Base-by-base conservation (phyloP, 176 grass and related monocot genomes). In the sorghum (Sorghum bicolor) region DNA sequence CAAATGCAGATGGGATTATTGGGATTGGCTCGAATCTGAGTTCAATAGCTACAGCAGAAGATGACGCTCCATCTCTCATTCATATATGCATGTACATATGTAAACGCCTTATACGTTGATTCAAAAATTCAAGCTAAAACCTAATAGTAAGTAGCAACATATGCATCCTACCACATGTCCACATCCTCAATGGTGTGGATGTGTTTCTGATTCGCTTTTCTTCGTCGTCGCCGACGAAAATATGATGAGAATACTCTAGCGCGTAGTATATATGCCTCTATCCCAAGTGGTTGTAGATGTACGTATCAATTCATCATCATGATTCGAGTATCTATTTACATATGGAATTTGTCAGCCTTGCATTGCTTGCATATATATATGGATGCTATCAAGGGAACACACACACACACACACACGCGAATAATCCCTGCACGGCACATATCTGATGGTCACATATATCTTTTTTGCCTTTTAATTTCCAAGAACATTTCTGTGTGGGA, bases 1-100 rank as follows among this genome's bases (percentile, higher is more conserved):
- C 17, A 75, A 36, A 26, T 17, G 47, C n/a, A 37, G 19, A 89
- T 85, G 71, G 19, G 87, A 85, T 85, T 77, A 13, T 85, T 85
- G 71, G 19, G 87, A 85, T 85, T 77, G 70, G 77, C 24, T 22
- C 77, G 82, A 89, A 89, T 81, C 72, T 62, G 32, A 64, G n/a
- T 28, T 79, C 34, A 88, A 79, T 19, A 74, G 10, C 4, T 74
- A 45, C 25, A 72, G 38, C 5, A 64, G 64, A 78, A 63, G 84
- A 84, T 20, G 87, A 84, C 67, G 14, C 14, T 0, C 9, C 43
- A 71, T 43, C 22, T 43, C 22, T 43, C 68, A 43, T 43, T 55
- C 80, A 33, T 84, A 34, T 53, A 53, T 22, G 5, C 2, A 47
- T 25, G 52, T 25, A 32, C 9, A 55, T 22, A 11, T 30, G 17